Evolutionary conservation across 2,329 filamentous ascomycete species (phyloP), one percentile per base, ranked within the genome.

Genomic region (Aureobasidium sp.): DNA sequence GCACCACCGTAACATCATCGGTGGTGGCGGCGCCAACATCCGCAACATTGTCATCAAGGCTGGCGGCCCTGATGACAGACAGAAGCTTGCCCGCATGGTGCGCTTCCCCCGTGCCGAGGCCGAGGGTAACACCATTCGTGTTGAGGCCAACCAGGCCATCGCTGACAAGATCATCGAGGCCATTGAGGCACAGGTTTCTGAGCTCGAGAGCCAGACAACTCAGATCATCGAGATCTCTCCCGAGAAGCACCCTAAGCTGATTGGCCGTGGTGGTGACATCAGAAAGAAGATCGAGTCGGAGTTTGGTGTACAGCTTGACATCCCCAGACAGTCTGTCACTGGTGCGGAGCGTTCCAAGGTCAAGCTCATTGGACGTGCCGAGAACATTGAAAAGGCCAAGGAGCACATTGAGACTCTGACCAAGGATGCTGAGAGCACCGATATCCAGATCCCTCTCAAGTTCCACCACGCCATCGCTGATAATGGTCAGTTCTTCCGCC

Each of bases 401-500:
- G 84, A 85, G 62, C 91, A 96, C 75, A 91, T 99, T 65, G 75
- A 83, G 55, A 79, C 82, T 38, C 75, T 96, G 57, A 81, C 92
- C 64, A 93, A 95, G 79, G 87, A 92, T 67, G 88, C 93, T 70
- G 87, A 94, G 72, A 89, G 90, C 63, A 90, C 94, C 79, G 94
- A 88, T 0, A 75, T 97, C n/a, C 81, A 88, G 67, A 83, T 99
- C 9, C 93, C 94, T 11, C 84, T 86, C 62, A 84, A 86, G 67
- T 79, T 94, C 62, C 94, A 99, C 77, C 90, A 97, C 72, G 77
- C 81, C 62, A 82, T 99, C 66, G 84, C 89, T 57, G 93, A 96
- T 72, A 92, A 93, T 65, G 94, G 93, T 1, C 87, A 91, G 67
- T 89, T 97, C 77, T 96, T 97, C 88, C 89, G 93, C 65, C 88